Evolutionary conservation across 2,329 filamentous ascomycete species (phyloP).

Genomic region (Diaporthe citrichinensis): DNA sequence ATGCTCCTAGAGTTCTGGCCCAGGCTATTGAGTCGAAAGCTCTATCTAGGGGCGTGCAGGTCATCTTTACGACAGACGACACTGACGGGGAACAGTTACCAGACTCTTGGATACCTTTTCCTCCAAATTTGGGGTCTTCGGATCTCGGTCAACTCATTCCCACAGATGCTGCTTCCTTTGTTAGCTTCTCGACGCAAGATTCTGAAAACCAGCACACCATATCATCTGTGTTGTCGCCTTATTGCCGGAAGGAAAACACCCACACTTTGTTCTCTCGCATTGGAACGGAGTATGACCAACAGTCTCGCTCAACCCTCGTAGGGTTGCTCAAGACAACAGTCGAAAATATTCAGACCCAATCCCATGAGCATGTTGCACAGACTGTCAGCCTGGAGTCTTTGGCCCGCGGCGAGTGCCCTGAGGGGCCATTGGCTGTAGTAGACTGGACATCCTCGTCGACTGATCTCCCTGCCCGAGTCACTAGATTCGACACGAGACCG

Average conservation of each 20-base stretch:
- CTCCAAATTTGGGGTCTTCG: neutral
- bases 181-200: neutral
- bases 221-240: constrained; percentile 3
- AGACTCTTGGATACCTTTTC: neutral
- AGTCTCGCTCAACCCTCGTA: neutral
- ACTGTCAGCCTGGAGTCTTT: neutral
- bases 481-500: neutral
- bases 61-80: neutral
- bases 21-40: neutral
- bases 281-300: neutral
- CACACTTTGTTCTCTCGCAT: neutral
- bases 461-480: neutral
- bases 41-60: neutral
- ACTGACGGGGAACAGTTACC: neutral
- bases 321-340: neutral
- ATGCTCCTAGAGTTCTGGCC: neutral
- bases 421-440: neutral
- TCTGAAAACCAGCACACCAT: neutral
- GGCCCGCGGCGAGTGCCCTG: neutral
- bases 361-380: neutral
- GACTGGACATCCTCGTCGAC: constrained; percentile 20
- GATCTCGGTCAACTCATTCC: neutral
- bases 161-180: neutral
- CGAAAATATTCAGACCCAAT: neutral
- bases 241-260: neutral